Evolutionary conservation across 73 alveolate species (phyloP).

Genomic region (Diophrys appendiculata): DNA sequence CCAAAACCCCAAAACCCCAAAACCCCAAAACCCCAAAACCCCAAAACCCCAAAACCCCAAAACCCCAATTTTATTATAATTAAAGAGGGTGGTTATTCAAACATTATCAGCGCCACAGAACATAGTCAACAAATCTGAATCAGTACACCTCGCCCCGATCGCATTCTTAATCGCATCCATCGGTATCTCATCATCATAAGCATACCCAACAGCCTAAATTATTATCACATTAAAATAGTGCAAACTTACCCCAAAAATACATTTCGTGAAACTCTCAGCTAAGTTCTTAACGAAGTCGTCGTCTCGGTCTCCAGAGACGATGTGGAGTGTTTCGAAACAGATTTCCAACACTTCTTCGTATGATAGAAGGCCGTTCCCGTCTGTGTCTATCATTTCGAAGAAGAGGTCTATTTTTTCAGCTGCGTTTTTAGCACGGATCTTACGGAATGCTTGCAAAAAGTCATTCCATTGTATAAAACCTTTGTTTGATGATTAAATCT

Average conservation of each 20-base stretch:
- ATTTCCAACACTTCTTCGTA: conserved; percentile 3
- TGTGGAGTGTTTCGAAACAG: neutral
- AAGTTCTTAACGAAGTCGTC: neutral
- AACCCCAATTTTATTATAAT: too few relatives aligned
- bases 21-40: too few relatives aligned
- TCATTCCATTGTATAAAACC: conserved; percentile 53
- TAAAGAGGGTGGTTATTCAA: too few relatives aligned
- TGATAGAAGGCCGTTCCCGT: neutral
- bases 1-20: too few relatives aligned
- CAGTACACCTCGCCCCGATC: neutral
- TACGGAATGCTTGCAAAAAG: conserved; percentile 32
- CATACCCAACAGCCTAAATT: neutral
- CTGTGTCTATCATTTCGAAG: conserved; percentile 39
- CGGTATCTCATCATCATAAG: conserved; percentile 3
- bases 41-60: too few relatives aligned
- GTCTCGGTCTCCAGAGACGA: neutral
- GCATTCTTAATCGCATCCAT: conserved; percentile 12
- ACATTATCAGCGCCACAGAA: conserved; percentile 13
- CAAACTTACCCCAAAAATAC: neutral
- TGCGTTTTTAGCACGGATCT: conserved; percentile 32
- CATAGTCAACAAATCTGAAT: conserved; percentile 1
- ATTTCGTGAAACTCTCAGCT: neutral
- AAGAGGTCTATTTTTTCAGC: conserved; percentile 52
- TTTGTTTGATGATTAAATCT: conserved; percentile 5
- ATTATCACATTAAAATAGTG: neutral